A percentile compares a stretch with the other conserved stretches of the same genome.
Evolutionary conservation across 441 rosid genomes (phyloP).

Genomic region (Jatropha podagrica): DNA sequence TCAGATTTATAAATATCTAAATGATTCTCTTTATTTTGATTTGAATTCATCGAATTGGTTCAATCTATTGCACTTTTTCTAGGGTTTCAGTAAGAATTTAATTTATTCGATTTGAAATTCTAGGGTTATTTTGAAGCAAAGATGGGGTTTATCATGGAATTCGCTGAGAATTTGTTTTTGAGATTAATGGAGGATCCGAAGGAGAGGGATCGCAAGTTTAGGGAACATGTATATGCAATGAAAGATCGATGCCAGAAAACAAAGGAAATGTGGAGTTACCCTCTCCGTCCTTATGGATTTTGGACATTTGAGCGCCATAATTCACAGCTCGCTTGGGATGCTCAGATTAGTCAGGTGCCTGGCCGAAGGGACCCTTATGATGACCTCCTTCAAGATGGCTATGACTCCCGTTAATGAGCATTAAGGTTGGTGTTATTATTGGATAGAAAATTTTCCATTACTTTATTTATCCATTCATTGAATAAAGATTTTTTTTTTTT

Average conservation of each 20-base stretch:
- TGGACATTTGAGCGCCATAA: constrained; percentile 94
- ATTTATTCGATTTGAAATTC: neutral
- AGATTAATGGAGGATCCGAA: constrained; percentile 93
- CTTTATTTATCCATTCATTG: too few relatives aligned
- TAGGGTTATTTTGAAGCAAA: constrained; percentile 18
- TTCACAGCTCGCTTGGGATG: constrained; percentile 86
- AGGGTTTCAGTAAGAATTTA: neutral
- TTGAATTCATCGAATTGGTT: neutral
- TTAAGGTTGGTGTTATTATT: constrained; percentile 10
- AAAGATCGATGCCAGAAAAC: constrained; percentile 78
- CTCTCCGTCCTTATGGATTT: constrained; percentile 92
- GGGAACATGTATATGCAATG: constrained; percentile 65
- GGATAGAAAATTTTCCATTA: too few relatives aligned
- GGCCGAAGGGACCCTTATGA: constrained; percentile 96
- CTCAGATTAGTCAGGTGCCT: constrained; percentile 90
- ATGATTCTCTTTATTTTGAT: neutral
- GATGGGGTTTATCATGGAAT: constrained; percentile 91
- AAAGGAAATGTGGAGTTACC: constrained; percentile 95
- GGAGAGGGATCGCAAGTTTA: constrained; percentile 77
- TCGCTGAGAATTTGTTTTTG: constrained; percentile 77
- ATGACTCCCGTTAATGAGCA: constrained; percentile 30
- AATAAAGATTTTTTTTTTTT: too few relatives aligned
- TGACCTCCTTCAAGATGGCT: constrained; percentile 60
- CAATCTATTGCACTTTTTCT: too few relatives aligned
- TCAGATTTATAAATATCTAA: neutral